Evolutionary conservation across 192 early-diverging fungal genomes (phyloP), one percentile per base, ranked within the genome.

Genomic region (Kickxella alabastrina): DNA sequence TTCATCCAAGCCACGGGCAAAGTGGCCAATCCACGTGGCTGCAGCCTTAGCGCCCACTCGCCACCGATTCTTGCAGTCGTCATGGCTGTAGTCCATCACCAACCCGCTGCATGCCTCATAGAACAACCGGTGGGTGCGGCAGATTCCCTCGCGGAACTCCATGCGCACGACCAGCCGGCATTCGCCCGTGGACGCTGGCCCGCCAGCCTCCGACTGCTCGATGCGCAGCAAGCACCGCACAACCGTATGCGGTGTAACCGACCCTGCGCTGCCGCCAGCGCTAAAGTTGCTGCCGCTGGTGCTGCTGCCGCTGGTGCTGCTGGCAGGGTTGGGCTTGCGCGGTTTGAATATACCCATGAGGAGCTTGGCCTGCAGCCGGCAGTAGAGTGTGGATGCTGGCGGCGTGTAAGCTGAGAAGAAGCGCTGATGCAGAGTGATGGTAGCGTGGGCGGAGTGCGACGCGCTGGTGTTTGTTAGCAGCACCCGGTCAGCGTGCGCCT

Each of bases 401-500:
- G 79, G 52, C 1, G 65, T 44, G 59, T 84, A 89, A 13, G 59
- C 50, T n/a, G 86, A 84, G 65, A 89, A 89, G 62, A 87, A 89
- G 24, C 54, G 67, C 15, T 66, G 54, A 0, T 65, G 77, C 17
- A 89, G 80, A 6, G 75, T 68, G 31, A 85, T 78, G 27, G 62
- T 65, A 8, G 76, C 79, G 49, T 79, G 83, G 2, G 84, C 85
- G 0, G 87, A 83, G 21, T 84, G 81, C 13, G 87, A 78, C 7
- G 83, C 69, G 55, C 86, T 89, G 51, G 85, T 68, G 2, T 82
- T 78, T n/a, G 78, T 76, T 15, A 89, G 73, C 31, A 56, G 37
- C 17, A 83, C 59, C 38, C 77, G 77, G 40, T 79, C 63, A 5
- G 73, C 54, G 24, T 66, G 65, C 13, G 83, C 79, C 34, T 82